A percentile compares a stretch with the other conserved stretches of the same genome.
These are phyloP conservation scores for Phaffia rhodozyma DNA, from an alignment of 1,284 basidiomycete genomes.

Conservation along the genomic window DNA sequence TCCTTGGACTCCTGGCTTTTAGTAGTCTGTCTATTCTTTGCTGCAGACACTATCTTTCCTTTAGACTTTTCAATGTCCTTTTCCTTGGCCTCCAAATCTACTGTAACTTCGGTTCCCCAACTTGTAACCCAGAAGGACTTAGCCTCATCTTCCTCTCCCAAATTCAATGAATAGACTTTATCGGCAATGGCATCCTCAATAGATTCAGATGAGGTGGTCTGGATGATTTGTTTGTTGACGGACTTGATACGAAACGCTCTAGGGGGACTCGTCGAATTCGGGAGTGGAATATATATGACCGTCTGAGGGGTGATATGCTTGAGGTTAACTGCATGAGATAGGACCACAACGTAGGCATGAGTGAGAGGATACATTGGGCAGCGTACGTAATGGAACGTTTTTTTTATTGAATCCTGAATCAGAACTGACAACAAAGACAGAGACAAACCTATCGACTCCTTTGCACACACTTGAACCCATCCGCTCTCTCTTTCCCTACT, in stretches of 20 bases:
- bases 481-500: constrained; percentile 29
- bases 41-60: constrained; percentile 1
- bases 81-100: constrained; percentile 23
- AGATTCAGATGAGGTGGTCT: not conserved
- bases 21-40: not conserved
- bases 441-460: constrained; percentile 34
- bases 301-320: constrained; percentile 56
- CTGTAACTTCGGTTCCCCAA: constrained; percentile 52
- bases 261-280: constrained; percentile 42
- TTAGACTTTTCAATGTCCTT: constrained; percentile 26
- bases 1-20: constrained; percentile 39
- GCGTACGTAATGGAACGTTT: not conserved
- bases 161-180: not conserved
- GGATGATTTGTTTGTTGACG: constrained; percentile 22
- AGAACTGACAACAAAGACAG: not conserved
- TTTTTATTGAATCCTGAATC: not conserved
- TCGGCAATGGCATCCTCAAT: not conserved
- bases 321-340: constrained; percentile 47
- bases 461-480: constrained; percentile 37
- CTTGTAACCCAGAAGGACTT: constrained; percentile 45
- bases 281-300: constrained; percentile 46
- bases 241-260: constrained; percentile 38
- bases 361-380: not conserved
- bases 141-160: not conserved
- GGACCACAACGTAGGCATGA: too few species aligned